Evolutionary conservation across 345 rosid species (phyloP), one percentile per base, ranked within the genome.

Genomic region (Salix dunnii): DNA sequence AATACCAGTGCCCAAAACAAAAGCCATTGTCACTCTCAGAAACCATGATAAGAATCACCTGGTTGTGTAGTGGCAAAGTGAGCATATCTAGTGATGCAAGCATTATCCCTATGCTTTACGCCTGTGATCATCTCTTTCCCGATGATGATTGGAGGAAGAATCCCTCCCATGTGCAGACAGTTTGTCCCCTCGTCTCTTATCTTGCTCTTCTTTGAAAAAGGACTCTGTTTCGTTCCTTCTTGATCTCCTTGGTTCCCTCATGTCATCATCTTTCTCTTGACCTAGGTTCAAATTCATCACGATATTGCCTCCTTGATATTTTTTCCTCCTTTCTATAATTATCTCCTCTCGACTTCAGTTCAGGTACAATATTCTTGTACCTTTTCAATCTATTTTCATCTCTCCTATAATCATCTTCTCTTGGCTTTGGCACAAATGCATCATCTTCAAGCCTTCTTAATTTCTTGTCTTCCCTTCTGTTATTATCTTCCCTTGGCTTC

Each of bases 201-300:
- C 76, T 21, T 70, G 64, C 72, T 82, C 89, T 42, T 82, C 85
- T 75, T 81, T 77, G 7, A 72, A 27, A 70, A 79, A 80, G 51
- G 76, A 53, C 55, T 77, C 87, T 66, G 85, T 77, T 17, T 85
- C 88, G 31, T 77, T 75, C 76, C 86, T 80, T 74, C 81, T 81
- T 33, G 81, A 79, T 79, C 86, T 81, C 78, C 81, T 88, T 14
- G 79, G 89, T 65, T 85, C 87, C 79, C 72, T 72, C n/a, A 40
- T 43, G 40, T 73, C 25, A 38, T 25, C 71, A 70, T 66, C 72
- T 30, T 30, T 67, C 69, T 78, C 76, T 62, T 23, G 66, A 62
- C 49, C 4, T 46, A 1, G 49, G 49, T 13, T 46, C 49, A 46
- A 46, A 46, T 46, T 46, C 49, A 46, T 46, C 49, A 46, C 18